A percentile compares a stretch with the other conserved stretches of the same genome.
phyloP scores from a whole-genome alignment of 2,329 filamentous ascomycete species.

The Paradendryphiella salina region DNA sequence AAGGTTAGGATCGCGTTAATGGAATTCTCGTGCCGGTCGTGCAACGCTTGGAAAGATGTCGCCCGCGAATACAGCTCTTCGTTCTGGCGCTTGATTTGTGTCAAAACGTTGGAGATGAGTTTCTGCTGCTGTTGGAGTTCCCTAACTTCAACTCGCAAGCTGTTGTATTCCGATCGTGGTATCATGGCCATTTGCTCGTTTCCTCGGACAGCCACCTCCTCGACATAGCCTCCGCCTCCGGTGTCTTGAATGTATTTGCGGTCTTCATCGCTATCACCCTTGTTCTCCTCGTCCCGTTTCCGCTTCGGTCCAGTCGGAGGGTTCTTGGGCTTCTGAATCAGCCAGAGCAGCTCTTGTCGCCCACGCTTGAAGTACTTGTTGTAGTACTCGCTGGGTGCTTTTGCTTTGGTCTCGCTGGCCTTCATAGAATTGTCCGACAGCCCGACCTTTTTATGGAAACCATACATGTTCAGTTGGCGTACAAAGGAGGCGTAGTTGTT shows the following conservation, averaged over 20 bases:
- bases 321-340: slow-evolving; percentile 93
- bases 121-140: slow-evolving; percentile 84
- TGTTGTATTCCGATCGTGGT: slow-evolving; percentile 72
- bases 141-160: slow-evolving; percentile 77
- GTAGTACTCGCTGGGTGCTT: slow-evolving; percentile 96
- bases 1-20: slow-evolving; percentile 99
- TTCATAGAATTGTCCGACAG: slow-evolving; percentile 97
- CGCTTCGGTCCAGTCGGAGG: slow-evolving; percentile 56
- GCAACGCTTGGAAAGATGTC: slow-evolving; percentile 83
- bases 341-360: slow-evolving; percentile 88
- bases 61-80: slow-evolving; percentile 87
- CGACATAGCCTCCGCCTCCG: slow-evolving; percentile 46
- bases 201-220: slow-evolving; percentile 45
- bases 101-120: slow-evolving; percentile 81
- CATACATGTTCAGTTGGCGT: slow-evolving; percentile 66
- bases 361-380: slow-evolving; percentile 96
- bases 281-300: slow-evolving; percentile 60
- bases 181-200: slow-evolving; percentile 56
- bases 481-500: slow-evolving; percentile 80
- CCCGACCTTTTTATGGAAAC: slow-evolving; percentile 60
- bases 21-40: slow-evolving; percentile 96
- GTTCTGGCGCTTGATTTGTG: slow-evolving; percentile 79
- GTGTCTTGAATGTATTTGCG: slow-evolving; percentile 51
- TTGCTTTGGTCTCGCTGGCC: slow-evolving; percentile 94
- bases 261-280: slow-evolving; percentile 73